phyloP scores from a whole-genome alignment of 2,329 filamentous ascomycete species.

The Chlorencoelia australis region DNA sequence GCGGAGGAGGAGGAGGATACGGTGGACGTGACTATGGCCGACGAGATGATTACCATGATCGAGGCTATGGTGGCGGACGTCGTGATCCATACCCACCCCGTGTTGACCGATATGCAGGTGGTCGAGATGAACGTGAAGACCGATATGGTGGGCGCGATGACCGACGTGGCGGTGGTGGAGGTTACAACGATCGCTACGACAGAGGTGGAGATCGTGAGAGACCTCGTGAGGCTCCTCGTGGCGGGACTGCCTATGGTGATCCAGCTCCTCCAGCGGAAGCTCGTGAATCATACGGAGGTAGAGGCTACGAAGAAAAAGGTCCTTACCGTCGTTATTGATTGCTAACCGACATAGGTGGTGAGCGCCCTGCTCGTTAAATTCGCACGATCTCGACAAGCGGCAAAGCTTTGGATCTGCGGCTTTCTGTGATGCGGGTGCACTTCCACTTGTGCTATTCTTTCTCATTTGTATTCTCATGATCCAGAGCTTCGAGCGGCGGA shows the following conservation, averaged over 20 bases:
- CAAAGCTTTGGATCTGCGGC: slow-evolving; percentile 27
- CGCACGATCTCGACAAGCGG: slow-evolving; percentile 25
- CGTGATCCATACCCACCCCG: slow-evolving; percentile 27
- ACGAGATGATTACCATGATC: slow-evolving; percentile 34
- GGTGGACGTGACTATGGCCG: slow-evolving; percentile 26
- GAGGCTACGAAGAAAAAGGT: slow-evolving; percentile 28
- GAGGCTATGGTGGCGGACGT: slow-evolving; percentile 32
- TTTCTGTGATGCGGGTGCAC: slow-evolving; percentile 29
- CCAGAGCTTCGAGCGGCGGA: slow-evolving; percentile 28
- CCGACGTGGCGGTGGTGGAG: slow-evolving; percentile 35
- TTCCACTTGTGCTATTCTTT: slow-evolving; percentile 24
- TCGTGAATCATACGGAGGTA: slow-evolving; percentile 35
- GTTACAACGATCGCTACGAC: slow-evolving; percentile 34
- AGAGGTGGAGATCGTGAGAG: slow-evolving; percentile 42
- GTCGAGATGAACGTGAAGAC: slow-evolving; percentile 12
- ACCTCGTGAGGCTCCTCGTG: slow-evolving; percentile 31
- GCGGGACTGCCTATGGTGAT: slow-evolving; percentile 33
- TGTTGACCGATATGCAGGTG: slow-evolving; percentile 27
- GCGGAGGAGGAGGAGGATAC: slow-evolving; percentile 28
- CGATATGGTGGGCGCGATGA: slow-evolving; percentile 29
- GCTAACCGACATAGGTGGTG: slow-evolving; percentile 28
- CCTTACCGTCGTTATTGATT: slow-evolving; percentile 27
- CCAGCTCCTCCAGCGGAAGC: slow-evolving; percentile 33
- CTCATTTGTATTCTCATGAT: slow-evolving; percentile 26
- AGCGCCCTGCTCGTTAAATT: slow-evolving; percentile 30